Base-by-base conservation (phyloP, 352 stramenopile genomes). In the Pythium guiyangense region DNA sequence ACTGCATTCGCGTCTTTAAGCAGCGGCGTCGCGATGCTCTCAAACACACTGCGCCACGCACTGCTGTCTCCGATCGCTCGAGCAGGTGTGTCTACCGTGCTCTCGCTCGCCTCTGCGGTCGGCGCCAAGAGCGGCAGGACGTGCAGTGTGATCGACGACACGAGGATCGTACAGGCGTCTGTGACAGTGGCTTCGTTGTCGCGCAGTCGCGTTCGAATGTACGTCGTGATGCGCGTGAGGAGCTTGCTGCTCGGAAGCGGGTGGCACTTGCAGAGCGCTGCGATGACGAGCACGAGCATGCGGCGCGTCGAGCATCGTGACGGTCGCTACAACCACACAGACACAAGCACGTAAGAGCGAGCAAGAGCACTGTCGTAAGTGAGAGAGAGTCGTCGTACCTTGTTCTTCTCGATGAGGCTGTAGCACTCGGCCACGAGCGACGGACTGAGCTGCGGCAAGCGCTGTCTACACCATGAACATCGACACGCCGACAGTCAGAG, bases 271-370 rank as follows among this genome's bases (percentile, higher is more conserved):
- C 73, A 86, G 3, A 88, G 62, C 6, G 69, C 77, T 22, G 73
- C 75, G 3, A 87, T 45, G 10, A 88, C 47, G 20, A 90, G 67
- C 20, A 88, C 73, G 6, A 87, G 67, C 71, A 87, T 84, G 2
- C 75, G 71, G 49, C 74, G 50, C 6, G 77, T 84, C 35, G 75
- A 90, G 26, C 66, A 77, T 27, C 77, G 67, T 37, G 29, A 46
- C 12, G 77, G 77, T 59, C 59, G 65, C 71, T 85, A 55, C 22
- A 58, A 39, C 4, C 39, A n/a, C n/a, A n/a, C n/a, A n/a, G n/a
- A 49, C 3, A 18, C 11, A n/a, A 43, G 11, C 4, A 15, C 11
- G 37, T 3, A n/a, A 1, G n/a, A n/a, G n/a, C n/a, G 25, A 43
- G 35, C 27, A 8, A 14, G 56, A 39, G 25, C n/a, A n/a, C 29